Evolutionary conservation across 176 grass and related monocot species (phyloP).

Genomic region (Microstegium vimineum): DNA sequence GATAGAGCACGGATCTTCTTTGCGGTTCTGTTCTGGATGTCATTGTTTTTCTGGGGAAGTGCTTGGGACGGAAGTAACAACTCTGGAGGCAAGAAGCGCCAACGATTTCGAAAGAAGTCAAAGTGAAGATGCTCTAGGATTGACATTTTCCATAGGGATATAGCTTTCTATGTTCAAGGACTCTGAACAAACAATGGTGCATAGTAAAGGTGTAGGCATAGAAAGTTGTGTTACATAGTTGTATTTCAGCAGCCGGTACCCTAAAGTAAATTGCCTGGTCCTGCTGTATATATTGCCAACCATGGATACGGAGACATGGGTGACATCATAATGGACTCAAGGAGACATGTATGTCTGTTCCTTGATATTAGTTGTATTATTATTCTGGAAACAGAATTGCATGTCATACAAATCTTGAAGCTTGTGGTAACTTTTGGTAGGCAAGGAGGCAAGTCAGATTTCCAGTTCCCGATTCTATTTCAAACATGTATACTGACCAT

Average conservation of each 20-base stretch:
- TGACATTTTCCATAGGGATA: not conserved
- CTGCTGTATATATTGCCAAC: not conserved
- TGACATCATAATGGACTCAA: not conserved
- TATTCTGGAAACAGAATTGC: not conserved
- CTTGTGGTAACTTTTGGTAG: not conserved
- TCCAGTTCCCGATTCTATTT: not conserved
- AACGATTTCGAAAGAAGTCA: slow-evolving; percentile 63
- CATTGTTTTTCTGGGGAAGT: slow-evolving; percentile 93
- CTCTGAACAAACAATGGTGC: not conserved
- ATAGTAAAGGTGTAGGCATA: not conserved
- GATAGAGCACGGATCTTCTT: slow-evolving; percentile 83
- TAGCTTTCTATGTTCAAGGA: not conserved
- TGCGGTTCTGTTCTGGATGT: slow-evolving; percentile 95
- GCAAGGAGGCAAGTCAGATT: not conserved
- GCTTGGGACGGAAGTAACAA: slow-evolving; percentile 73
- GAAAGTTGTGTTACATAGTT: not conserved
- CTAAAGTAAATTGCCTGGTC: not conserved
- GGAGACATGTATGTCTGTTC: not conserved
- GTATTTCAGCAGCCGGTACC: not conserved
- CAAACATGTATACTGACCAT: not conserved
- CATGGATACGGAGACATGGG: not conserved
- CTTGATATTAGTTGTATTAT: not conserved
- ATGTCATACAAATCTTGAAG: not conserved
- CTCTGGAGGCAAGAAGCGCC: slow-evolving; percentile 68
- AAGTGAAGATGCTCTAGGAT: slow-evolving; percentile 37